Conservation (phyloP, 2,329 filamentous ascomycete genomes). For the Pseudonectria buxi region DNA sequence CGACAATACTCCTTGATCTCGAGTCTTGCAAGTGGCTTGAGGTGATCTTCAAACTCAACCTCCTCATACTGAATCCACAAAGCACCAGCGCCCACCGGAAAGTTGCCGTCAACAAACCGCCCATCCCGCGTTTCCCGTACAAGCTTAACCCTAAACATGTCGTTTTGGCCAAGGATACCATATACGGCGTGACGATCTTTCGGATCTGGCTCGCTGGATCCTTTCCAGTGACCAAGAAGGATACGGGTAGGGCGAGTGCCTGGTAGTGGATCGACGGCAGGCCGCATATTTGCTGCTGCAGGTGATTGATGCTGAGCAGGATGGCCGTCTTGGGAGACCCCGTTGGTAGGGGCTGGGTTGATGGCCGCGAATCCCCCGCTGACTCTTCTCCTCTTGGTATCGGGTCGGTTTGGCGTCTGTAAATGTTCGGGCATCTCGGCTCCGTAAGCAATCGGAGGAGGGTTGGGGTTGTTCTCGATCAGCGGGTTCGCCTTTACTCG, state of each 20-base stretch:
- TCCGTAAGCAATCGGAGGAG: slow-evolving; percentile 45
- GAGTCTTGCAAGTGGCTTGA: slow-evolving; percentile 41
- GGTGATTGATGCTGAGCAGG: slow-evolving; percentile 15
- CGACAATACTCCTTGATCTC: slow-evolving; percentile 60
- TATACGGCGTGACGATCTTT: slow-evolving; percentile 55
- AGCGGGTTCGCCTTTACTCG: slow-evolving; percentile 37
- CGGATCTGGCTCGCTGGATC: slow-evolving; percentile 40
- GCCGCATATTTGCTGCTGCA: slow-evolving; percentile 14
- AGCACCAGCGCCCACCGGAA: slow-evolving; percentile 52
- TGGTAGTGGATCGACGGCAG: slow-evolving; percentile 34
- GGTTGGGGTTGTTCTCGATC: slow-evolving; percentile 35
- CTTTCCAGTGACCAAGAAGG: slow-evolving; percentile 53
- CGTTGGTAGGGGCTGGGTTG: slow-evolving; percentile 22
- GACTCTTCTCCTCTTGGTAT: slow-evolving; percentile 42
- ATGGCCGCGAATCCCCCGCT: slow-evolving; percentile 30
- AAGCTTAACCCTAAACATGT: slow-evolving; percentile 60
- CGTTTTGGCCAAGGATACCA: slow-evolving; percentile 55
- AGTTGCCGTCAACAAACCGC: slow-evolving; percentile 51
- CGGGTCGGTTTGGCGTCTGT: slow-evolving; percentile 27
- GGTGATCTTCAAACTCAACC: slow-evolving; percentile 50
- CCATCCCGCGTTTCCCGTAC: slow-evolving; percentile 55
- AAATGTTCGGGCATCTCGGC: slow-evolving; percentile 39
- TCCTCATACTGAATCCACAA: slow-evolving; percentile 59
- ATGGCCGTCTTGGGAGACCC: slow-evolving; percentile 14
- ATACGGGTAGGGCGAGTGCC: slow-evolving; percentile 52